Percentiles rank a stretch among this genome's conserved stretches.
These are phyloP conservation scores for Leccinum boreale DNA, from an alignment of 768 basidiomycete genomes.

Conservation along the genomic window DNA sequence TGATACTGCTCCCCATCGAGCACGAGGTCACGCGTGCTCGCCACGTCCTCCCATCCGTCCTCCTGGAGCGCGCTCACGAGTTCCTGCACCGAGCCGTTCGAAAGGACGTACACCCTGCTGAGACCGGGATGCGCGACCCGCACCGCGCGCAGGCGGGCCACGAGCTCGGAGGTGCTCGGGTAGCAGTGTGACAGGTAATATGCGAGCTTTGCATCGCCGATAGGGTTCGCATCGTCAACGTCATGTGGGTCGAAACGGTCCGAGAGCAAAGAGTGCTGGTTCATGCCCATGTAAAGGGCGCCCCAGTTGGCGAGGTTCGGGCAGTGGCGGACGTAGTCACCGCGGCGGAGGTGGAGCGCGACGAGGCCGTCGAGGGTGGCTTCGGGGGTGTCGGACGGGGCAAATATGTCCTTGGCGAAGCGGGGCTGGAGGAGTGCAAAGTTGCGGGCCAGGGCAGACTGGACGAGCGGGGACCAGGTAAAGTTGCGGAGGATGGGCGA, in stretches of 20 bases:
- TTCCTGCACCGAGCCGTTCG: constrained; percentile 48
- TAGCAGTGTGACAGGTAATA: constrained; percentile 1
- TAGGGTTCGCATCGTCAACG: background rate
- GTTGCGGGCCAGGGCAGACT: constrained; percentile 47
- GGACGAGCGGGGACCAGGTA: constrained; percentile 52
- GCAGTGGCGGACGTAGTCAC: constrained; percentile 60
- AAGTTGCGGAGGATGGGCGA: constrained; percentile 53
- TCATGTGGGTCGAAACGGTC: constrained; percentile 39
- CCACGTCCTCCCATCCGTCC: constrained; percentile 52
- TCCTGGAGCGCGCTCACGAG: constrained; percentile 34
- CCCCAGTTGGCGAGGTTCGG: constrained; percentile 45
- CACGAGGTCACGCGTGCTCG: constrained; percentile 38
- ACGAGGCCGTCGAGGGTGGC: constrained; percentile 41
- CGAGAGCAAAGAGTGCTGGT: constrained; percentile 37
- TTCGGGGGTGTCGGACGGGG: constrained; percentile 11
- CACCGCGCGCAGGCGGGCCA: constrained; percentile 35
- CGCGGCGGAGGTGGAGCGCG: constrained; percentile 55
- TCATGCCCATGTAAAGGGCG: constrained; percentile 48
- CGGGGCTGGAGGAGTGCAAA: constrained; percentile 40
- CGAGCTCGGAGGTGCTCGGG: constrained; percentile 39
- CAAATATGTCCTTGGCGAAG: constrained; percentile 22
- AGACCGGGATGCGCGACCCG: constrained; percentile 31
- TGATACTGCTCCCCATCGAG: constrained; percentile 45
- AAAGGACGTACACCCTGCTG: constrained; percentile 44
- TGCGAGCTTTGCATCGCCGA: background rate